These are phyloP conservation scores for Yamadazyma spencermartinsiae DNA, from an alignment of 1,139 yeast species.

Conservation along the genomic window DNA sequence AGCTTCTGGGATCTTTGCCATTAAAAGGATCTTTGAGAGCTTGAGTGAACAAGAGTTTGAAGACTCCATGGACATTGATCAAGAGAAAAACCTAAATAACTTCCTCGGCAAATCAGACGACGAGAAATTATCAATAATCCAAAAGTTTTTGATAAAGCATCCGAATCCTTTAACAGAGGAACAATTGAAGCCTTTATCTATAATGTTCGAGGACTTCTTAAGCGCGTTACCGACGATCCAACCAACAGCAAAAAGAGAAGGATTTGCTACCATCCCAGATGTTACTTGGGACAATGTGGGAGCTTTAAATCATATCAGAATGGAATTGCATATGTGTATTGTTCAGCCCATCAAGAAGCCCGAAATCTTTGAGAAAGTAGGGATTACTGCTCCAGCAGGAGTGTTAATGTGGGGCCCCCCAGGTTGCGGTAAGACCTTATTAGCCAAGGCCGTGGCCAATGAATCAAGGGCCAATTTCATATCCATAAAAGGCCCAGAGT, in stretches of 20 bases:
- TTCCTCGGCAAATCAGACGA: conserved; percentile 35
- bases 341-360: conserved; percentile 97
- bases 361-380: conserved; percentile 83
- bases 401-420: conserved; percentile 99
- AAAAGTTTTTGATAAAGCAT: conserved; percentile 67
- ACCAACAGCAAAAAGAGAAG: conserved; percentile 98
- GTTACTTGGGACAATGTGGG: conserved; percentile 97
- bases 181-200: conserved; percentile 73
- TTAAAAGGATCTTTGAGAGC: conserved; percentile 76
- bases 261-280: conserved; percentile 98
- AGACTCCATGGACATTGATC: conserved; percentile 49
- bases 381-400: conserved; percentile 96
- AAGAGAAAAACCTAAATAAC: conserved; percentile 11
- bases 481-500: conserved; percentile 92
- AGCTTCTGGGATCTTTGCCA: conserved; percentile 95
- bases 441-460: conserved; percentile 97
- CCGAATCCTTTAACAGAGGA: conserved; percentile 77
- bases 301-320: conserved; percentile 75
- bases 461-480: conserved; percentile 95
- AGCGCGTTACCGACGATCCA: conserved; percentile 89
- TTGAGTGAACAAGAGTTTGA: conserved; percentile 40
- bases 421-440: conserved; percentile 94
- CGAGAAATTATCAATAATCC: conserved; percentile 63
- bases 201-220: conserved; percentile 76
- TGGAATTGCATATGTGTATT: conserved; percentile 94